Evolutionary conservation across 352 stramenopile species (phyloP).

Genomic region (Globisporangium emineosum): DNA sequence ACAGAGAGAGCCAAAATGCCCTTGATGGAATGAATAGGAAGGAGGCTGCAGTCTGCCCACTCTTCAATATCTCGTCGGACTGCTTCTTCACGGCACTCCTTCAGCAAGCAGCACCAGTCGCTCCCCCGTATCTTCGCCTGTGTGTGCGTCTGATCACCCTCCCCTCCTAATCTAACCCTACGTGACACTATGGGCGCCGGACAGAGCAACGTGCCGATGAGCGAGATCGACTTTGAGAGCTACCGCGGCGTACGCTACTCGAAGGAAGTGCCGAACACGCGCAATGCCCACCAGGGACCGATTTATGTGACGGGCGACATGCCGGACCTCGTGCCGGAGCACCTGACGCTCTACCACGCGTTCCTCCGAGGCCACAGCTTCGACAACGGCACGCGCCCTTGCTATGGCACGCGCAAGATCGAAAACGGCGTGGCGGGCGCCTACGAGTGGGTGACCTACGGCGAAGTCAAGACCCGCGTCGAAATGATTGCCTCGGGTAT

Average conservation of each 20-base stretch:
- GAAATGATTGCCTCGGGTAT: conserved; percentile 43
- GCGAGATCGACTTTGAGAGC: conserved; percentile 50
- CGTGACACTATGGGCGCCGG: conserved; percentile 37
- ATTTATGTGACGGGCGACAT: conserved; percentile 19
- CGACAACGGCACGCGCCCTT: conserved; percentile 23
- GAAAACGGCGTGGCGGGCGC: conserved; percentile 39
- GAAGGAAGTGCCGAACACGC: conserved; percentile 24
- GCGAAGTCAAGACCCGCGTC: conserved; percentile 35
- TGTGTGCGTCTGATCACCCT: neutral
- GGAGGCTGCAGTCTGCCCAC: neutral
- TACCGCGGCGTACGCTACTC: conserved; percentile 24
- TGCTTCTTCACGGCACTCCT: neutral
- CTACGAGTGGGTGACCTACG: conserved; percentile 64
- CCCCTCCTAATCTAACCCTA: neutral
- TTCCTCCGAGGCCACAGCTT: conserved; percentile 14
- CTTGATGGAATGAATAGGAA: neutral
- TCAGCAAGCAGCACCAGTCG: neutral
- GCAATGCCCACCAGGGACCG: conserved; percentile 19
- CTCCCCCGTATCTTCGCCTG: neutral
- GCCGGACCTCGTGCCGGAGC: conserved; percentile 5
- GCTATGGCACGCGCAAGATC: conserved; percentile 40
- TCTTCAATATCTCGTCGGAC: conserved; percentile 2
- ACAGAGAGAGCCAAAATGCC: neutral
- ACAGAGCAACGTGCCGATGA: conserved; percentile 39
- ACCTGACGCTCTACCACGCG: conserved; percentile 22